Conservation (phyloP, 768 basidiomycete genomes). For the Lactifluus volemus region DNA sequence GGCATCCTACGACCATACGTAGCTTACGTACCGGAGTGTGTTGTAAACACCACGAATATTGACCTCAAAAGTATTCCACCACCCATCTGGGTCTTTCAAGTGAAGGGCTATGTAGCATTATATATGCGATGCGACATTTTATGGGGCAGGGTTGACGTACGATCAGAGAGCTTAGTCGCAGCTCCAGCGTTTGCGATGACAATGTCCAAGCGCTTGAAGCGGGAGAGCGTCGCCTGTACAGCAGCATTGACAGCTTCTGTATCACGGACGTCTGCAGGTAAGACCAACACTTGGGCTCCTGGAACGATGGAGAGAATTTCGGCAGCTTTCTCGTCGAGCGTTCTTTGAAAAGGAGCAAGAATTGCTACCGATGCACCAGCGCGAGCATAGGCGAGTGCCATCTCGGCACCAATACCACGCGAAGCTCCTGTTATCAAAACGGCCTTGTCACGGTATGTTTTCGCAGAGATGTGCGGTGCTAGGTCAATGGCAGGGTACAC, state of each 20-base stretch:
- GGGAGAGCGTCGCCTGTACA: conserved; percentile 10
- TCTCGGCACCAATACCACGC: conserved; percentile 19
- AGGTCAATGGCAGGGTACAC: conserved; percentile 7
- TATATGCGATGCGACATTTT: too few species aligned
- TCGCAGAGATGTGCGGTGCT: neutral
- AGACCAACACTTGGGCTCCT: conserved; percentile 3
- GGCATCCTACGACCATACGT: neutral
- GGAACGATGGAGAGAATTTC: neutral
- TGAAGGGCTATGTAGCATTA: too few species aligned
- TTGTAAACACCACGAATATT: too few species aligned
- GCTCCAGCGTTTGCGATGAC: too few species aligned
- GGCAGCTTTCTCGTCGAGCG: conserved; percentile 18
- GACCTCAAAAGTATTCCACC: too few species aligned
- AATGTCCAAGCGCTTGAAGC: too few species aligned
- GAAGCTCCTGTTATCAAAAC: conserved; percentile 19
- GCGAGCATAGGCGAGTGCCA: conserved; percentile 13
- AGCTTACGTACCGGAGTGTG: conserved; percentile 14
- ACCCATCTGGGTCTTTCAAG: too few species aligned
- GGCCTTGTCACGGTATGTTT: conserved; percentile 14
- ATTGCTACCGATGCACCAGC: conserved; percentile 14
- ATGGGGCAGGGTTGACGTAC: too few species aligned
- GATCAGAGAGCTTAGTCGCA: too few species aligned
- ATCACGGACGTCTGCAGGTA: conserved; percentile 18
- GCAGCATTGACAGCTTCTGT: neutral
- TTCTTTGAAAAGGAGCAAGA: neutral